Conservation (phyloP, 305 asterid species). For the Rubia peregrina region DNA sequence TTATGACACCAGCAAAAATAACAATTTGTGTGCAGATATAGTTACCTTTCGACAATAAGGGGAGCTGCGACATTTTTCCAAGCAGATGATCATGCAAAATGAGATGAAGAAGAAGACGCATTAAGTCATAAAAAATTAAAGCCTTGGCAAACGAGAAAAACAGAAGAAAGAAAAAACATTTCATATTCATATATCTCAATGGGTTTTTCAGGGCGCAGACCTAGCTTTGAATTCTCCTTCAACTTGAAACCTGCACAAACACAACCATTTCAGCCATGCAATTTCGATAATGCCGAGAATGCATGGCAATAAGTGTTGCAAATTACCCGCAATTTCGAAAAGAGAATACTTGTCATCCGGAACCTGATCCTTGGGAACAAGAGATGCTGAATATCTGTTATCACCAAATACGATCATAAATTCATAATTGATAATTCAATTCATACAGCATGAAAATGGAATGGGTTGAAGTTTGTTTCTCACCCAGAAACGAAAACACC, state of each 20-base stretch:
- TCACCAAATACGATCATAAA: neutral
- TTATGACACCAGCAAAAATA: neutral
- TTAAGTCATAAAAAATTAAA: conserved; percentile 19
- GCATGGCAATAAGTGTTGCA: neutral
- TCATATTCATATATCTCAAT: conserved; percentile 85
- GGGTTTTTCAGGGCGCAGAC: conserved; percentile 90
- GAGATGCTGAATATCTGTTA: conserved; percentile 65
- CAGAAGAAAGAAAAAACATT: conserved; percentile 31
- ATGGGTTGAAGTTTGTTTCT: neutral
- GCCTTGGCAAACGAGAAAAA: neutral
- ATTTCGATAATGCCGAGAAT: neutral
- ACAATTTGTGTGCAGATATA: neutral
- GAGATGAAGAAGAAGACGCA: conserved; percentile 25
- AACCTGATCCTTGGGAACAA: conserved; percentile 61
- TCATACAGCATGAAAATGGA: neutral
- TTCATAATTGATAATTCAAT: no score
- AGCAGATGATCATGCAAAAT: conserved; percentile 29
- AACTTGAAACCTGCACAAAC: conserved; percentile 59
- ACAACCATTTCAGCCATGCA: neutral
- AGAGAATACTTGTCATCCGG: conserved; percentile 73
- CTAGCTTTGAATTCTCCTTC: conserved; percentile 76
- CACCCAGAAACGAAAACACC: conserved; percentile 81
- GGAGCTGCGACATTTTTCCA: conserved; percentile 63
- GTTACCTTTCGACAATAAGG: conserved; percentile 92
- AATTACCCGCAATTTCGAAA: conserved; percentile 60